phyloP scores from a whole-genome alignment of 176 grass and related monocot species.

The Dendrocalamus sinicus region DNA sequence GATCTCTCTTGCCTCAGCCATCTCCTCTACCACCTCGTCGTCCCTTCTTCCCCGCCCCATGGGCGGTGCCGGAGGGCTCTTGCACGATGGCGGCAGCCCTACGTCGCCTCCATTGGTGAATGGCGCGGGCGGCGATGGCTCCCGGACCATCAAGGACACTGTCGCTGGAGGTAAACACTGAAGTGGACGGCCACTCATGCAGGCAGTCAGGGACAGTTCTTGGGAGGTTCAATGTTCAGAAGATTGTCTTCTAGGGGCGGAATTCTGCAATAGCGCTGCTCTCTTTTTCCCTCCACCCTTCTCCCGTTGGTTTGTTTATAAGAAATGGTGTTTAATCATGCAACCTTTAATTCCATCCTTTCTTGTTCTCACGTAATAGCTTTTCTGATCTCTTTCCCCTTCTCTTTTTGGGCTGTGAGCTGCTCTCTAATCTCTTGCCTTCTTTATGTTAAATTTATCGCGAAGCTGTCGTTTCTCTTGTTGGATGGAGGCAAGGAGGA shows the following conservation, averaged over 20 bases:
- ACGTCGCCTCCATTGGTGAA: conserved; percentile 35
- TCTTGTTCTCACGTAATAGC: conserved; percentile 38
- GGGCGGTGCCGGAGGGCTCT: background rate
- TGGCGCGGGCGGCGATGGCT: background rate
- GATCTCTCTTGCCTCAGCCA: conserved; percentile 79
- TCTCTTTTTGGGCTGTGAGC: conserved; percentile 40
- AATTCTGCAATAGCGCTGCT: conserved; percentile 30
- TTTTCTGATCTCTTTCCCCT: conserved; percentile 25
- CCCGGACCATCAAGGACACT: conserved; percentile 7
- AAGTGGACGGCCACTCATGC: background rate
- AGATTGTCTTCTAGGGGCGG: conserved; percentile 27
- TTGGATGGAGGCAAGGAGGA: conserved; percentile 40
- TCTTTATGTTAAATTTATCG: conserved; percentile 37
- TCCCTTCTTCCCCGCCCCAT: conserved; percentile 43
- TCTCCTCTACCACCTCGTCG: conserved; percentile 70
- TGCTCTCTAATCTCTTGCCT: conserved; percentile 35
- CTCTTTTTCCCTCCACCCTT: conserved; percentile 4
- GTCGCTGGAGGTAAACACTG: conserved; percentile 29
- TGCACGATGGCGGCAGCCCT: background rate
- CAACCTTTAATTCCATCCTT: conserved; percentile 50
- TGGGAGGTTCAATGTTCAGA: conserved; percentile 3
- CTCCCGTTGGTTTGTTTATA: conserved; percentile 44
- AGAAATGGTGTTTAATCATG: conserved; percentile 60
- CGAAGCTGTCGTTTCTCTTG: conserved; percentile 12
- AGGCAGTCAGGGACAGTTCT: background rate